These are phyloP conservation scores for Cryptococcus depauperatus DNA, from an alignment of 1,284 basidiomycete genomes.

Conservation along the genomic window DNA sequence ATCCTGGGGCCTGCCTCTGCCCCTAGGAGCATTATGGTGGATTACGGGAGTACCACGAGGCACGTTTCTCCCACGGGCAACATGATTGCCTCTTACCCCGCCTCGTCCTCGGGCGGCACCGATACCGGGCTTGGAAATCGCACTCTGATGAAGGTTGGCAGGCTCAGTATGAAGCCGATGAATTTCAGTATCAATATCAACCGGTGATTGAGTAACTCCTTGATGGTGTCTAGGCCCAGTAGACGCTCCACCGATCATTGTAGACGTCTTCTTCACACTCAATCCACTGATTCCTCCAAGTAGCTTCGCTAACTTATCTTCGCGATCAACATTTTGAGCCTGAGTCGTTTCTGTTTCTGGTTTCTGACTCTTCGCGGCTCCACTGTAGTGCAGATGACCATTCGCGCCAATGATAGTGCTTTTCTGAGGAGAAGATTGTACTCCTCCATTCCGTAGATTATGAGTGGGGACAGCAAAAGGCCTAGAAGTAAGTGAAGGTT, in stretches of 20 bases:
- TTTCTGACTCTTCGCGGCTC: slow-evolving; percentile 38
- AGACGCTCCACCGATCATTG: too few relatives aligned
- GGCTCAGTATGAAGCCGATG: too few relatives aligned
- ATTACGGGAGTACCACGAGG: slow-evolving; percentile 5
- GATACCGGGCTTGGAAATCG: background rate
- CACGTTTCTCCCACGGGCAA: slow-evolving; percentile 13
- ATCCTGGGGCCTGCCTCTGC: slow-evolving; percentile 2
- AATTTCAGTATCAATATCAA: too few relatives aligned
- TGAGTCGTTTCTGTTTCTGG: slow-evolving; percentile 7
- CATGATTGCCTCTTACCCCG: slow-evolving; percentile 12
- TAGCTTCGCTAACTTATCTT: slow-evolving; percentile 26
- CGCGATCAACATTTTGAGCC: slow-evolving; percentile 16
- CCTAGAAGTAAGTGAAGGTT: background rate
- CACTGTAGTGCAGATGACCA: slow-evolving; percentile 34
- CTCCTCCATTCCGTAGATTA: too few relatives aligned
- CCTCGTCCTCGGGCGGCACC: background rate
- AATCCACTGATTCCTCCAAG: slow-evolving; percentile 8
- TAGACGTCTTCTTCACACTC: too few relatives aligned
- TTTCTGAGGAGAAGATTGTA: too few relatives aligned
- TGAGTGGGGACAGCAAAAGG: too few relatives aligned
- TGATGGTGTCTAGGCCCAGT: too few relatives aligned
- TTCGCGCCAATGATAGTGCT: slow-evolving; percentile 9
- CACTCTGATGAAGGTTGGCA: too few relatives aligned
- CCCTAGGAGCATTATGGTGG: background rate
- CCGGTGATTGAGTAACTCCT: too few relatives aligned